Conservation (phyloP, 2,329 filamentous ascomycete genomes). For the Chrysoporthe austroafricana region DNA sequence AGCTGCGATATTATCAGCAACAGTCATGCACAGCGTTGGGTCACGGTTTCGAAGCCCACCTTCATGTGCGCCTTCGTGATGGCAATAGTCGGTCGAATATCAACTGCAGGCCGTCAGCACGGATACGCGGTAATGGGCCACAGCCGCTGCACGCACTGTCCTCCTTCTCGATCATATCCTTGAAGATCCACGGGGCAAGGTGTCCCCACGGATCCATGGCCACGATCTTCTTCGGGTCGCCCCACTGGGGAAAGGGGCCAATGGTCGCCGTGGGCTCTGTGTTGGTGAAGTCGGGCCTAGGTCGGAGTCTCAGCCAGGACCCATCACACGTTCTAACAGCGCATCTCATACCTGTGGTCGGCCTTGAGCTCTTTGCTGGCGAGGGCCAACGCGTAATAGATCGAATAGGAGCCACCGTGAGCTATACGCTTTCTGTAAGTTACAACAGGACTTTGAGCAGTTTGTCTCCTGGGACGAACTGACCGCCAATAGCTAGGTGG, state of each 20-base stretch:
- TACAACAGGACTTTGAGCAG: slow-evolving; percentile 12
- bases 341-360: slow-evolving; percentile 67
- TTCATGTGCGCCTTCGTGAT: slow-evolving; percentile 95
- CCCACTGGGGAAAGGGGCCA: slow-evolving; percentile 89
- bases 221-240: slow-evolving; percentile 89
- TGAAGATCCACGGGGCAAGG: slow-evolving; percentile 81
- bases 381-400: slow-evolving; percentile 92
- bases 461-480: slow-evolving; percentile 32
- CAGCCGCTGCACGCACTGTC: slow-evolving; percentile 51
- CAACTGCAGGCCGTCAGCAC: slow-evolving; percentile 53
- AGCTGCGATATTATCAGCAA: slow-evolving; percentile 48
- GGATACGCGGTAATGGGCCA: neutral
- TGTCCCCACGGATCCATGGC: slow-evolving; percentile 97
- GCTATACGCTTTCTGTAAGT: slow-evolving; percentile 32
- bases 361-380: slow-evolving; percentile 86
- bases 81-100: slow-evolving; percentile 88
- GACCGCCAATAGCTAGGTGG: slow-evolving; percentile 60
- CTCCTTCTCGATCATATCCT: slow-evolving; percentile 76
- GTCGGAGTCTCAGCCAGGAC: neutral
- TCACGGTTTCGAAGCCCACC: slow-evolving; percentile 36
- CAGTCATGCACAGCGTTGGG: neutral
- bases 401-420: slow-evolving; percentile 86
- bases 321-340: neutral
- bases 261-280: slow-evolving; percentile 91
- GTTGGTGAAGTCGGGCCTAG: slow-evolving; percentile 64